phyloP scores from a whole-genome alignment of 345 rosid genomes.

The Eucalyptus sp. region DNA sequence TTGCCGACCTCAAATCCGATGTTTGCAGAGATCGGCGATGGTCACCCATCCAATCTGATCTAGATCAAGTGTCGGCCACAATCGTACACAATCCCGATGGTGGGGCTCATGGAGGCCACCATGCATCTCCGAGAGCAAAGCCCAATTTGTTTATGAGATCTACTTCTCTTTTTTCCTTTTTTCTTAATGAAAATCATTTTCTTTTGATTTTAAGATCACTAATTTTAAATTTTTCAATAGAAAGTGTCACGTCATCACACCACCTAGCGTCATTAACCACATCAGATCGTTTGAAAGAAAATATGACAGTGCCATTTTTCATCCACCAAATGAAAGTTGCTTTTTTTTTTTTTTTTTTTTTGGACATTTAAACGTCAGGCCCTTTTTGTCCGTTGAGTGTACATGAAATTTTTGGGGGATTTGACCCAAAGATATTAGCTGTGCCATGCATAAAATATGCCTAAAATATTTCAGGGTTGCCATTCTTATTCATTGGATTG shows the following conservation, averaged over 20 bases:
- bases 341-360: background rate
- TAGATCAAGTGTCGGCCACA: background rate
- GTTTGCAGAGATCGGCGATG: background rate
- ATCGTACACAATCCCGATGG: rapidly evolving
- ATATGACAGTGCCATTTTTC: background rate
- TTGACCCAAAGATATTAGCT: background rate
- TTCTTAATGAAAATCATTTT: background rate
- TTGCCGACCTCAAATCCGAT: background rate
- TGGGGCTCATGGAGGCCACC: background rate
- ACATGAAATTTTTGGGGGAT: background rate
- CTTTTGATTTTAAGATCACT: background rate
- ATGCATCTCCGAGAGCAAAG: background rate
- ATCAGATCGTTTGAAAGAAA: background rate
- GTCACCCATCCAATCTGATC: background rate
- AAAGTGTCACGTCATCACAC: background rate
- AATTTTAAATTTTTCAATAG: background rate
- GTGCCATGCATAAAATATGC: background rate
- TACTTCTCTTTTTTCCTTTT: background rate
- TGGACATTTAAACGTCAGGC: background rate
- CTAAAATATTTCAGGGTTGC: background rate
- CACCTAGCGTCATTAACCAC: background rate
- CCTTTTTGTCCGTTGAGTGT: background rate
- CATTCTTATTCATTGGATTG: background rate
- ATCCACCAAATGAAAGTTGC: background rate
- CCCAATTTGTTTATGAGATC: background rate